Conservation (phyloP, 225 moss, liverwort and hornwort species). For the Physcomitrium patens region DNA sequence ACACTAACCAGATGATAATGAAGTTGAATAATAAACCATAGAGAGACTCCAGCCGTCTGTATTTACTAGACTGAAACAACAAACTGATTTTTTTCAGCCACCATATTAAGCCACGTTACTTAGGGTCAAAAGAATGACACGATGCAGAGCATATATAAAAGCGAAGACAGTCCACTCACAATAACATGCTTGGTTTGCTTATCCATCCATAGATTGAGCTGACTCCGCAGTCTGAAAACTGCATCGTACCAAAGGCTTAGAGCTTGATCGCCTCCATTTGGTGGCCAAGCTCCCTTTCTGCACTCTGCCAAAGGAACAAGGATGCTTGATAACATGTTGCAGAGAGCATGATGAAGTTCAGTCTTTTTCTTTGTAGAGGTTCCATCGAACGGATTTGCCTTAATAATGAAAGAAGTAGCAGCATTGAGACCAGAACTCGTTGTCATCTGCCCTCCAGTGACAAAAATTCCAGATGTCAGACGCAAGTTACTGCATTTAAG, state of each 20-base stretch:
- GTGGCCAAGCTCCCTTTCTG: slow-evolving; percentile 91
- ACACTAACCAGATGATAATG: slow-evolving; percentile 12
- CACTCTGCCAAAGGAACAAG: slow-evolving; percentile 93
- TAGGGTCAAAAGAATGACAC: slow-evolving; percentile 7
- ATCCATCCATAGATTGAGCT: slow-evolving; percentile 94
- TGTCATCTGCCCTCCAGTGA: slow-evolving; percentile 60
- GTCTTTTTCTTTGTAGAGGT: slow-evolving; percentile 93
- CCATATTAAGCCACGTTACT: slow-evolving; percentile 7
- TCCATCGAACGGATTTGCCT: slow-evolving; percentile 93
- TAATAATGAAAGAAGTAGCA: slow-evolving; percentile 89
- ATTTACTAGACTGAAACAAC: slow-evolving; percentile 1
- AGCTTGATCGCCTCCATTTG: slow-evolving; percentile 88
- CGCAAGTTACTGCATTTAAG: slow-evolving; percentile 26
- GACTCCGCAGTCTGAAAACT: slow-evolving; percentile 76
- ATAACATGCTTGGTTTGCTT: slow-evolving; percentile 98
- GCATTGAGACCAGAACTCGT: slow-evolving; percentile 89
- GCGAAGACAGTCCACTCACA: slow-evolving; percentile 59
- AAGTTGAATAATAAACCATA: slow-evolving; percentile 14
- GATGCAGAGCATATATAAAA: slow-evolving; percentile 13
- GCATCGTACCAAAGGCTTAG: slow-evolving; percentile 95
- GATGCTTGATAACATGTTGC: slow-evolving; percentile 96
- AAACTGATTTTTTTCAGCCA: slow-evolving; percentile 7
- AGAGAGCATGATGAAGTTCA: slow-evolving; percentile 99
- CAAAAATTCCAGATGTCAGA: slow-evolving; percentile 25
- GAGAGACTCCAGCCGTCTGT: not conserved